Percentiles rank a stretch among this genome's conserved stretches.
Evolutionary conservation across 805 yeast genomes (phyloP).

Genomic region (Lachancea sp.): DNA sequence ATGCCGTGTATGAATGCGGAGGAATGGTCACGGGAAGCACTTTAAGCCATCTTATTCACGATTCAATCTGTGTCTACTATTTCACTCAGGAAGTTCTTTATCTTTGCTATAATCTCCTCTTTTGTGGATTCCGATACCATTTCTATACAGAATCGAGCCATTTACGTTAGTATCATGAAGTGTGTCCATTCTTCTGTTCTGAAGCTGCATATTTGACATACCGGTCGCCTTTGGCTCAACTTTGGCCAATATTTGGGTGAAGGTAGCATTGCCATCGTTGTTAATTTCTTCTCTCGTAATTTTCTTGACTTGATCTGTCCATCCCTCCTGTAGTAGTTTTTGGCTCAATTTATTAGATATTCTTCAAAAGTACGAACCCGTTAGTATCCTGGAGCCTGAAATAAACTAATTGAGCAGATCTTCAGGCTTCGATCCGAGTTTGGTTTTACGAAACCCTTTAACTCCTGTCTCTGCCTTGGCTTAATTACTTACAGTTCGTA

Average conservation of each 20-base stretch:
- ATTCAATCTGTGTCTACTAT: constrained; percentile 36
- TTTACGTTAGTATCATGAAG: constrained; percentile 12
- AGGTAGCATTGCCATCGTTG: constrained; percentile 41
- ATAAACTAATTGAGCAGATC: too few relatives aligned
- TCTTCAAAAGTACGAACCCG: constrained; percentile 21
- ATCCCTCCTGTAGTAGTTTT: constrained; percentile 68
- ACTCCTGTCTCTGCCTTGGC: constrained; percentile 7
- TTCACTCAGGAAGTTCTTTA: constrained; percentile 52
- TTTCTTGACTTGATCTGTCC: constrained; percentile 71
- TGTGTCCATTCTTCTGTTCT: background rate
- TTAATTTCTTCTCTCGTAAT: constrained; percentile 45
- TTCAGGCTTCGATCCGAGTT: too few relatives aligned
- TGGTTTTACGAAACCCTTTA: too few relatives aligned
- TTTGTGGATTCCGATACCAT: constrained; percentile 65
- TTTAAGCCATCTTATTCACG: too few relatives aligned
- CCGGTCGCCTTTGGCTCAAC: constrained; percentile 63
- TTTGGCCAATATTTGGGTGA: constrained; percentile 44
- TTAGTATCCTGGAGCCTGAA: constrained; percentile 5
- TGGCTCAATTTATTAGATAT: constrained; percentile 58
- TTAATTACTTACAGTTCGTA: constrained; percentile 48
- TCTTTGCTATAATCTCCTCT: constrained; percentile 50
- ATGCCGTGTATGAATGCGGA: background rate
- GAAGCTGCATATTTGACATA: constrained; percentile 29
- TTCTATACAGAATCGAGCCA: constrained; percentile 18
- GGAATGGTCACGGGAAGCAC: background rate